Conservation (phyloP, 371 early-diverging fungal genomes). For the Actinomucor elegans region DNA sequence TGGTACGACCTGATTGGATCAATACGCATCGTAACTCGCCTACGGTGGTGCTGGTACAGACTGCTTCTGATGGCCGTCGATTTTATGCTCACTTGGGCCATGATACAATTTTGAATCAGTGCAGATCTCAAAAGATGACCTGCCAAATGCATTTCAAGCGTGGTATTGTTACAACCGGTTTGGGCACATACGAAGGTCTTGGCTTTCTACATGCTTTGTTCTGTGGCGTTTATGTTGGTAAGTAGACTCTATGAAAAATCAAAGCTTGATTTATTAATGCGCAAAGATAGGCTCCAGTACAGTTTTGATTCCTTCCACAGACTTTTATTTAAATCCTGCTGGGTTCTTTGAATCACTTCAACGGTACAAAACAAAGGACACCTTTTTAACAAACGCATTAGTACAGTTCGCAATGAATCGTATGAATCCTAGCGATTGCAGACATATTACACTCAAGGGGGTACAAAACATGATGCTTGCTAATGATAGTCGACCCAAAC, state of each 20-base stretch:
- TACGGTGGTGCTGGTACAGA: constrained; percentile 58
- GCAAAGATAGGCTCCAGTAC: constrained; percentile 32
- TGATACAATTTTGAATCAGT: constrained; percentile 68
- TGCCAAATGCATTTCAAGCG: constrained; percentile 66
- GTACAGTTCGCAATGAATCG: constrained; percentile 73
- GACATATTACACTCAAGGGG: constrained; percentile 52
- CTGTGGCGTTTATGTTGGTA: constrained; percentile 77
- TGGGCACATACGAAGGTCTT: constrained; percentile 68
- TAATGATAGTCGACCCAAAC: constrained; percentile 68
- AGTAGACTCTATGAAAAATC: neutral
- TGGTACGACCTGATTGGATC: constrained; percentile 47
- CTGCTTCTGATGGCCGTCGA: constrained; percentile 54
- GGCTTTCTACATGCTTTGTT: constrained; percentile 73
- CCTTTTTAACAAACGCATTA: constrained; percentile 71
- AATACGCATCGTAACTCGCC: constrained; percentile 21
- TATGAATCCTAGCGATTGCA: constrained; percentile 32
- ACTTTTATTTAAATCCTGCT: constrained; percentile 41
- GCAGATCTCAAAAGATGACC: constrained; percentile 79
- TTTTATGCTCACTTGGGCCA: constrained; percentile 66
- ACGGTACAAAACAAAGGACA: constrained; percentile 68
- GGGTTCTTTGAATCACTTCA: constrained; percentile 69
- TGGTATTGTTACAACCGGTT: constrained; percentile 67
- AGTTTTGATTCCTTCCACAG: constrained; percentile 26
- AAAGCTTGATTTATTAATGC: too few relatives aligned
- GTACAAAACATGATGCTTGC: constrained; percentile 74